phyloP scores from a whole-genome alignment of 495 filamentous ascomycete genomes.

The Aspergillus haitiensis region DNA sequence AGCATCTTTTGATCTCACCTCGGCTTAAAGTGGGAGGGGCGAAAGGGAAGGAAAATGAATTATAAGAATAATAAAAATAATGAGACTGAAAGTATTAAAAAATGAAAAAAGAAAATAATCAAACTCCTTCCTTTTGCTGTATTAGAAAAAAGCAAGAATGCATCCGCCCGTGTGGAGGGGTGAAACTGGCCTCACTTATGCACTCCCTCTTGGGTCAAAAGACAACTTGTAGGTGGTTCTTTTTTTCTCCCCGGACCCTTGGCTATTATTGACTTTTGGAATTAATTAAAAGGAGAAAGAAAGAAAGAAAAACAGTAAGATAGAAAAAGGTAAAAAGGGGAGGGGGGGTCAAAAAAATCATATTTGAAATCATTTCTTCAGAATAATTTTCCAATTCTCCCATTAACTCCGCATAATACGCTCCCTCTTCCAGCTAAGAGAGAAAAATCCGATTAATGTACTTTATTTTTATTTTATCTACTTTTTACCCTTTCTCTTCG shows the following conservation, averaged over 20 bases:
- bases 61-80: neutral
- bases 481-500: no score
- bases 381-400: no score
- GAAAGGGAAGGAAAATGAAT: neutral
- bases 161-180: conserved; percentile 17
- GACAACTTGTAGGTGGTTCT: neutral
- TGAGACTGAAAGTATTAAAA: neutral
- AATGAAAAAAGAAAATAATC: conserved; percentile 4
- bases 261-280: no score
- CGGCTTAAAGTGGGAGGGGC: neutral
- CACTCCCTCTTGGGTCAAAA: neutral
- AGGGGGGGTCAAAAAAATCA: no score
- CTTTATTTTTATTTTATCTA: no score
- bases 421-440: no score
- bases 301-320: no score
- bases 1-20: conserved; percentile 1
- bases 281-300: no score
- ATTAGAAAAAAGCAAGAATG: conserved; percentile 24
- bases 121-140: conserved; percentile 4
- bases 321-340: no score
- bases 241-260: neutral
- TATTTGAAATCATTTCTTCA: no score
- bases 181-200: conserved; percentile 8
- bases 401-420: no score
- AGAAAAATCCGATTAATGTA: no score